A percentile compares a stretch with the other conserved stretches of the same genome.
Evolutionary conservation across 2,329 filamentous ascomycete genomes (phyloP).

Genomic region (Paracorniculantispora psalliotae): DNA sequence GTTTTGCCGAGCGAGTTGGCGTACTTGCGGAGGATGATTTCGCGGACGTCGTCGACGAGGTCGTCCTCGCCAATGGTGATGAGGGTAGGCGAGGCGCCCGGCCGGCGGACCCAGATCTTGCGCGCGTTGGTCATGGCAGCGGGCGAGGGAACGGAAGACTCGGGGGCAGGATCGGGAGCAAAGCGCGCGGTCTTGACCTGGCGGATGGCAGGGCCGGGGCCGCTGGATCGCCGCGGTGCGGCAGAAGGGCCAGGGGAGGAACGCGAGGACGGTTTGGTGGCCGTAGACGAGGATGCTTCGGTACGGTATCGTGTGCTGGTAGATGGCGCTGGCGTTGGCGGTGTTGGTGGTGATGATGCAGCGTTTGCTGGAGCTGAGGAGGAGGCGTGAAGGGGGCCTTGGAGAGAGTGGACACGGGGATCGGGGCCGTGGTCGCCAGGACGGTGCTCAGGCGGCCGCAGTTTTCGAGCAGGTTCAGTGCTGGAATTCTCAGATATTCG

Average conservation of each 20-base stretch:
- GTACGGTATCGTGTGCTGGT: background rate
- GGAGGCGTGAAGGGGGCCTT: conserved; percentile 18
- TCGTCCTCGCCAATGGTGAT: conserved; percentile 83
- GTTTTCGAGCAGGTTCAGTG: conserved; percentile 18
- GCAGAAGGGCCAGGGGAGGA: background rate
- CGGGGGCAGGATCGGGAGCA: conserved; percentile 20
- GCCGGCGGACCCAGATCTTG: conserved; percentile 94
- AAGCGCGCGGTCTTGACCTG: conserved; percentile 16
- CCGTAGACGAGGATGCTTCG: background rate
- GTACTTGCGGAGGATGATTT: conserved; percentile 89
- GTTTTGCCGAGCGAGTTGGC: conserved; percentile 82
- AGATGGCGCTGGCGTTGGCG: background rate
- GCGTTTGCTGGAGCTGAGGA: conserved; percentile 11
- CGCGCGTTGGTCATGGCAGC: conserved; percentile 54
- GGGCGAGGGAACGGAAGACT: conserved; percentile 29
- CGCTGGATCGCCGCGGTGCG: conserved; percentile 15
- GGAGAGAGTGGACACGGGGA: conserved; percentile 22
- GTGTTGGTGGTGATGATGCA: conserved; percentile 1
- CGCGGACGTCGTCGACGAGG: conserved; percentile 89
- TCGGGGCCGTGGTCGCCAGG: conserved; percentile 3
- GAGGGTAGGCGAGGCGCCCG: conserved; percentile 78
- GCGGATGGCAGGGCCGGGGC: conserved; percentile 23
- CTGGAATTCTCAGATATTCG: conserved; percentile 22
- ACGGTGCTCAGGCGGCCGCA: conserved; percentile 7
- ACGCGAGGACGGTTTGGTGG: background rate